Base-by-base conservation (phyloP, 805 yeast species). In the Saturnispora dispora region DNA sequence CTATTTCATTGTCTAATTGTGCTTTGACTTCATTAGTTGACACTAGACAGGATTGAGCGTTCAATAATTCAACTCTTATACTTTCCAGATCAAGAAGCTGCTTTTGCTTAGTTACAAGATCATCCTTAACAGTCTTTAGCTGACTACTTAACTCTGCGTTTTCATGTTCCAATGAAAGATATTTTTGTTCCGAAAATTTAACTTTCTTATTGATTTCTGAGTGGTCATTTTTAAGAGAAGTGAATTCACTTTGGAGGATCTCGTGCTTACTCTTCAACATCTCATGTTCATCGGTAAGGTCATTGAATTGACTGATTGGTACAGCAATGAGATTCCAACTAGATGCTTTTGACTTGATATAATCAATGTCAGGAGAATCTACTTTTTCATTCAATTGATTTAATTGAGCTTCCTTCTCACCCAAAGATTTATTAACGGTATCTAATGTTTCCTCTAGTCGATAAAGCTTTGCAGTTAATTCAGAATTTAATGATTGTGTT, bases 361-460 rank as follows among this genome's bases (percentile, higher is more conserved):
- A 53, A 37, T 59, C 57, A 32, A 47, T 42, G 46, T 52, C 59
- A 32, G 64, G 60, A 6, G 53, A 50, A 20, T 56, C 56, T 23
- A 27, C 9, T n/a, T n/a, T 30, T 5, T 15, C 11, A n/a, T 42
- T 25, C n/a, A 42, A 3, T 10, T 42, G 30, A 25, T 35, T 17
- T 28, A 54, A 23, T 41, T 53, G 52, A 5, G 5, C 28, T 17
- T 53, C 47, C 35, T 50, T 50, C 1, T 18, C 32, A 5, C 11
- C 11, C 27, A 46, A 17, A 8, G 33, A 35, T 10, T 25, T 27
- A 36, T 48, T 32, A 9, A 27, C 22, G 35, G 33, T 13, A 23
- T 46, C 41, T 27, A 36, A 36, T 17, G 10, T 9, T 17, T 36
- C 18, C 15, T 27, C 45, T 23, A 42, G 3, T 27, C n/a, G 35